Evolutionary conservation across 2,329 filamentous ascomycete species (phyloP).

Genomic region (Emmonsia crescens): DNA sequence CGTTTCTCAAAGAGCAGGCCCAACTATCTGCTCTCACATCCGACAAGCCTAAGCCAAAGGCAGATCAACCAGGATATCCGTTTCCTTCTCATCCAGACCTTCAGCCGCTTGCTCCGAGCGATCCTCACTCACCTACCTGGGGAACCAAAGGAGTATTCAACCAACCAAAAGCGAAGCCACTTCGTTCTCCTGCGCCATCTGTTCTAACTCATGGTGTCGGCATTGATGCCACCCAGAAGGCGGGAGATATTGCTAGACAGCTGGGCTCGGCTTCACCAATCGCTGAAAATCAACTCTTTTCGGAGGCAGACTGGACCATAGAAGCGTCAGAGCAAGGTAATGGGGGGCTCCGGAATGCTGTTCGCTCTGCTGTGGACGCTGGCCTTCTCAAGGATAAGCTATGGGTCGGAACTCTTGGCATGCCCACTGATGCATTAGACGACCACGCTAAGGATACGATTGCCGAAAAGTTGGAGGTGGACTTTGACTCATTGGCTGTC

Average conservation of each 20-base stretch:
- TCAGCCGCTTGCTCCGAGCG: slow-evolving; percentile 54
- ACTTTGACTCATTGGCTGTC: slow-evolving; percentile 73
- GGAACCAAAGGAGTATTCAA: slow-evolving; percentile 53
- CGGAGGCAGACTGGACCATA: slow-evolving; percentile 70
- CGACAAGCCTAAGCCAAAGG: background rate
- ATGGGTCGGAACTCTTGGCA: slow-evolving; percentile 89
- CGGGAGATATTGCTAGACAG: slow-evolving; percentile 6
- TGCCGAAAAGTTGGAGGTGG: slow-evolving; percentile 65
- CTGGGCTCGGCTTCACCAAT: slow-evolving; percentile 5
- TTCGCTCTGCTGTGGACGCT: slow-evolving; percentile 62
- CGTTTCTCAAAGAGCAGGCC: slow-evolving; percentile 11
- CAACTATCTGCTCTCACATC: background rate
- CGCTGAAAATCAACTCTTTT: slow-evolving; percentile 43
- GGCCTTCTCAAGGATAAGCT: slow-evolving; percentile 62
- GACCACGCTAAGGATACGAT: slow-evolving; percentile 71
- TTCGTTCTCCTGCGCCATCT: slow-evolving; percentile 62
- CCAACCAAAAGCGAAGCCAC: slow-evolving; percentile 67
- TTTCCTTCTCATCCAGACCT: slow-evolving; percentile 27
- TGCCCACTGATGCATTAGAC: slow-evolving; percentile 79
- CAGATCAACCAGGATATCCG: slow-evolving; percentile 6
- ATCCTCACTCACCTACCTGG: slow-evolving; percentile 68
- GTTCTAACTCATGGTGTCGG: slow-evolving; percentile 54
- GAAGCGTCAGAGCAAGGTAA: slow-evolving; percentile 84
- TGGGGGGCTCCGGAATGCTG: slow-evolving; percentile 79
- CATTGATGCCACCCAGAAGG: slow-evolving; percentile 10